phyloP scores from a whole-genome alignment of 176 grass and related monocot genomes.

The Dactylis glomerata region DNA sequence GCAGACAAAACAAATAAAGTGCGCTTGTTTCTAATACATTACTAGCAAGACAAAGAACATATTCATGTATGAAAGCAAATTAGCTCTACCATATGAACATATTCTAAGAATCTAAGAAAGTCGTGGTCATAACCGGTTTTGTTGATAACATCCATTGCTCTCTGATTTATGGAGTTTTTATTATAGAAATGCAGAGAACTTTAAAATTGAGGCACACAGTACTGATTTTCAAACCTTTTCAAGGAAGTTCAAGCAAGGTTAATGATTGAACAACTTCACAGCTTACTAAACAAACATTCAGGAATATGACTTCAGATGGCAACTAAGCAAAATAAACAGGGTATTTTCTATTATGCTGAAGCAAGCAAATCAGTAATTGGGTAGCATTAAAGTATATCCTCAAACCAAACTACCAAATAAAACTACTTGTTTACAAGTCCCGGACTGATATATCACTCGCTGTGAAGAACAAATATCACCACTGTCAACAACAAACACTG shows the following conservation, averaged over 20 bases:
- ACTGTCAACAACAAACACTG: background rate
- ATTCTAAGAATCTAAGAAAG: background rate
- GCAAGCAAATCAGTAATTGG: background rate
- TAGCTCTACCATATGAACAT: background rate
- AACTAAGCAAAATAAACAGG: background rate
- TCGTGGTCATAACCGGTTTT: background rate
- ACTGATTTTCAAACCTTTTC: background rate
- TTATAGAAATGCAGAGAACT: constrained; percentile 18
- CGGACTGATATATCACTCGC: constrained; percentile 4
- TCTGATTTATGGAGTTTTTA: background rate
- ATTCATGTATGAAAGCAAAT: background rate
- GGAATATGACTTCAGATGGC: constrained; percentile 3
- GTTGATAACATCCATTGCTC: background rate
- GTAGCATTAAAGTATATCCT: constrained; percentile 9
- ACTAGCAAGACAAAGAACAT: background rate
- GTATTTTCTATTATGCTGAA: background rate
- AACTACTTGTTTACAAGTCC: constrained; percentile 36
- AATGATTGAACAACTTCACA: background rate
- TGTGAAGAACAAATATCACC: constrained; percentile 10
- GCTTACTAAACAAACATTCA: background rate
- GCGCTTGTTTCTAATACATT: background rate
- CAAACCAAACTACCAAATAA: constrained; percentile 20
- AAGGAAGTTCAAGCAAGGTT: constrained; percentile 1
- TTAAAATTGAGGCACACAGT: background rate
- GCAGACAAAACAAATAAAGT: constrained; percentile 11